Base-by-base conservation (phyloP, 2,329 filamentous ascomycete genomes). In the Zasmidium cellare region DNA sequence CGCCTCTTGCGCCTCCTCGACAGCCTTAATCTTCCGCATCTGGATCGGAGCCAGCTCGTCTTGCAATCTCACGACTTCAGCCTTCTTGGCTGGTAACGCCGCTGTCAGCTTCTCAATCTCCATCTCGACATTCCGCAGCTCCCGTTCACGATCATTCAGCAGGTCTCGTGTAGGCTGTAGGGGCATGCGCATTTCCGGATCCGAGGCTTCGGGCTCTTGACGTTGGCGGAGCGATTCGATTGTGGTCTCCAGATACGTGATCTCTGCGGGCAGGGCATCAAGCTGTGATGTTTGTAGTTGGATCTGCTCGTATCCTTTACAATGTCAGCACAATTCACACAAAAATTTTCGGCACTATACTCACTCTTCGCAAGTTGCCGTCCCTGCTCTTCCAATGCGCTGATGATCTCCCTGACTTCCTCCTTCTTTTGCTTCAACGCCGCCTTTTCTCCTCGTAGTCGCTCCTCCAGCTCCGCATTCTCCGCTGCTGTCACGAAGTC, bases 401-500 rank as follows among this genome's bases (percentile, higher is more conserved):
- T 76, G 16, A 96, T 86, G 79, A 93, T 84, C 44, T 84, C 81
- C 11, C 85, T 84, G 1, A 96, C 91, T 60, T 92, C 88, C 16
- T 83, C 81, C 76, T 97, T 97, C 68, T 90, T 86, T 45, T 84
- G 82, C 72, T 94, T 91, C 31, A 97, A 81, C 50, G 84, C 83
- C 16, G 85, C 85, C 73, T 97, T 97, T 56, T 85, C 79, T 12
- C 84, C 83, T 2, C 80, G 81, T 16, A 91, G 78, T 59, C 91
- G 87, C 56, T 83, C 80, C 71, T 94, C 91, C 22, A 96, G 77
- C 57, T 87, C 86, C 49, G 88, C 78, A 71, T 97, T 97, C 71
- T 97, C 92, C 67, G 87, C 84, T 46, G 87, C 85, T 44, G 88
- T 88, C 57, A 96, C 90, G 47, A 97, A 88, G 16, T 92, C 82